Percentiles rank a stretch among this genome's conserved stretches.
Conservation (phyloP, 2,329 filamentous ascomycete genomes). For the Cercospora beticola region DNA sequence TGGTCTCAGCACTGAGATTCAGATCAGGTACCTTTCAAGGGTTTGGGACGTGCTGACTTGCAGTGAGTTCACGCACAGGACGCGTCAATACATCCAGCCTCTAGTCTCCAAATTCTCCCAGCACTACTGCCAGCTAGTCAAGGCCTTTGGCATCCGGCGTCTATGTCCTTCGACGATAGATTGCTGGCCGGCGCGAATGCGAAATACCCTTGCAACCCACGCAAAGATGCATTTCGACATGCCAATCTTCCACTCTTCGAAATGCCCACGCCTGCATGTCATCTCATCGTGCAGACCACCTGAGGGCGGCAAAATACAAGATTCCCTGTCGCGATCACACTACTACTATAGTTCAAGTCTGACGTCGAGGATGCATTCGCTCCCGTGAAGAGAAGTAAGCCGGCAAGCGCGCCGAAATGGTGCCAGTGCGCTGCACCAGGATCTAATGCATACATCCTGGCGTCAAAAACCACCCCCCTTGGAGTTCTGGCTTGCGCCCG, state of each 20-base stretch:
- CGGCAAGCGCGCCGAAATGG: slow-evolving; percentile 2
- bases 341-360: neutral
- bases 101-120: neutral
- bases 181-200: neutral
- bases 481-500: neutral
- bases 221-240: neutral
- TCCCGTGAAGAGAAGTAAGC: neutral
- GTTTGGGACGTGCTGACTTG: neutral
- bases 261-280: neutral
- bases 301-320: neutral
- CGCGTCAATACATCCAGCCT: neutral
- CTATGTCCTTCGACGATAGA: neutral
- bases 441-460: neutral
- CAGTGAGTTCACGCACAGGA: neutral
- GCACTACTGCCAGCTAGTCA: neutral
- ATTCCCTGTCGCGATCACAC: neutral
- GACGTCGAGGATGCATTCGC: neutral
- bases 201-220: neutral
- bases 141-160: neutral
- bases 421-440: neutral
- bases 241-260: neutral
- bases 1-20: neutral
- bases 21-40: neutral
- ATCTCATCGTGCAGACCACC: neutral
- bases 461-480: neutral